Base-by-base conservation (phyloP, 2,329 filamentous ascomycete species). In the Fusarium veterinarium region DNA sequence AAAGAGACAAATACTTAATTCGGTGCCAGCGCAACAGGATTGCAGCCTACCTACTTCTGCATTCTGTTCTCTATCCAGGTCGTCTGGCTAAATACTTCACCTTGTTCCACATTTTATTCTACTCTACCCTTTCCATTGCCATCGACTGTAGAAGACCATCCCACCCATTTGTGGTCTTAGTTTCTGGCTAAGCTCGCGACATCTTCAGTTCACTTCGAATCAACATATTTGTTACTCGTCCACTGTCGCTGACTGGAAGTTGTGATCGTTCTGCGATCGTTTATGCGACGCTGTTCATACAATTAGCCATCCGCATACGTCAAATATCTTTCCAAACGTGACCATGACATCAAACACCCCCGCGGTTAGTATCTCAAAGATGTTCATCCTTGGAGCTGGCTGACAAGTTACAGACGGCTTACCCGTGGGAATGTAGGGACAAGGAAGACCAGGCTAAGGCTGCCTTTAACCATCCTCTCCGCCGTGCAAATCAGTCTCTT, bases 401-500 rank as follows among this genome's bases (percentile, higher is more conserved):
- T 65, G 49, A 64, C 45, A 67, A 23, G 25, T 44, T 17, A 25
- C 52, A 83, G 80, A 74, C 77, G 25, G 71, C 79, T 38, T 82
- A 81, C 52, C 84, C 87, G 8, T 86, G 84, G 84, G 87, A 89
- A 73, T 85, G 84, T 62, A 85, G 86, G 60, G 87, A 89, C 72
- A 85, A 84, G 73, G 82, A 86, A 66, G 86, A 89, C 35, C 82
- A 84, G 78, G 85, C 86, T 52, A 84, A 84, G 77, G 78, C 80
- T 40, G 81, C 82, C 52, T 88, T 86, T 75, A 84, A 87, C 37
- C 79, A 84, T 37, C 86, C 86, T 37, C 79, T 87, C n/a, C 86
- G 86, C 33, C 79, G 78, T 60, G 81, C 83, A 71, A 87, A 87
- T 56, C 81, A 82, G 70, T 77, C 80, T 53, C 81, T 89, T 6